A percentile compares a stretch with the other conserved stretches of the same genome.
Conservation (phyloP, 2,329 filamentous ascomycete species). For the Colletotrichum chlorophyti region DNA sequence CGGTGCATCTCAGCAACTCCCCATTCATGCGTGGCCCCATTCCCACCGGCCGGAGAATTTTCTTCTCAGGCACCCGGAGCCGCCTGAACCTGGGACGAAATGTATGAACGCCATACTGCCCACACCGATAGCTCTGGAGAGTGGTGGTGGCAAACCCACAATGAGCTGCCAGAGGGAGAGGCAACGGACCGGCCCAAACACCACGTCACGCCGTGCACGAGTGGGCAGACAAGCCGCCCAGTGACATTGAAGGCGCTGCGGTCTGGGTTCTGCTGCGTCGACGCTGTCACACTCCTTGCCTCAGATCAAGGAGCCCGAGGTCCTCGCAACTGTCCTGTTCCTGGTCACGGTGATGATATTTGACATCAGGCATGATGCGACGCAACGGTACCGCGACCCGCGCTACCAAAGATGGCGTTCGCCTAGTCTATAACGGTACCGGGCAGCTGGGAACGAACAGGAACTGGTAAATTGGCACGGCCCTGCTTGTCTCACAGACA, state of each 20-base stretch:
- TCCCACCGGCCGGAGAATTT: slow-evolving; percentile 37
- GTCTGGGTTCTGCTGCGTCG: slow-evolving; percentile 1
- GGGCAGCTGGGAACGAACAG: slow-evolving; percentile 23
- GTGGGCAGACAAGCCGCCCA: too few species aligned
- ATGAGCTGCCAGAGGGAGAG: too few species aligned
- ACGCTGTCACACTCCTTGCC: slow-evolving; percentile 10
- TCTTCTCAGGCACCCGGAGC: slow-evolving; percentile 7
- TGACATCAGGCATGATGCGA: background rate
- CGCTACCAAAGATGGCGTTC: slow-evolving; percentile 19
- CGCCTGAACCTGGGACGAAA: background rate
- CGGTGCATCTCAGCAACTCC: slow-evolving; percentile 30
- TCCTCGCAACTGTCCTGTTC: background rate
- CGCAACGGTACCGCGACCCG: background rate
- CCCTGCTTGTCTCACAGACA: slow-evolving; percentile 13
- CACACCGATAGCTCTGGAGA: background rate
- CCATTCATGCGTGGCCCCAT: slow-evolving; percentile 39
- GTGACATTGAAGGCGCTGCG: too few species aligned
- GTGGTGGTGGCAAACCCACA: background rate
- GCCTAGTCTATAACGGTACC: slow-evolving; percentile 17
- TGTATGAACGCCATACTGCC: background rate
- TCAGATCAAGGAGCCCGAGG: background rate
- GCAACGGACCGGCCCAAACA: too few species aligned
- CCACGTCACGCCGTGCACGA: too few species aligned
- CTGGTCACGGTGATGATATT: background rate
- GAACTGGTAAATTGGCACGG: slow-evolving; percentile 7